Percentiles rank a stretch among this genome's conserved stretches.
Conservation (phyloP, 2,329 filamentous ascomycete genomes). For the Aspergillus sp. region DNA sequence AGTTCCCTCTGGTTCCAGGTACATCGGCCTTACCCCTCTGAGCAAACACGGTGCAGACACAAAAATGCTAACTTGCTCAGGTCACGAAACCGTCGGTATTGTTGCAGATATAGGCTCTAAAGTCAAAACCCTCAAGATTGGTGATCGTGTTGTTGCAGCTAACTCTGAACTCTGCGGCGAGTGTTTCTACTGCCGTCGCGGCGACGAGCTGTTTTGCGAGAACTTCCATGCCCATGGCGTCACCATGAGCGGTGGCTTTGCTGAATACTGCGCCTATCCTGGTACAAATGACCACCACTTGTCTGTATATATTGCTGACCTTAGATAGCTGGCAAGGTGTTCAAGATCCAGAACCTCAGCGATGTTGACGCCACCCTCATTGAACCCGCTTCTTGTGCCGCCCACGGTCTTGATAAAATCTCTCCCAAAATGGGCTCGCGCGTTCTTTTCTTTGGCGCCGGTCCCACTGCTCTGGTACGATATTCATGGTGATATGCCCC, state of each 20-base stretch:
- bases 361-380: constrained; percentile 70
- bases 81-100: constrained; percentile 68
- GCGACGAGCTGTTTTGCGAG: constrained; percentile 67
- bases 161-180: constrained; percentile 64
- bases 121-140: constrained; percentile 61
- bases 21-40: constrained; percentile 9
- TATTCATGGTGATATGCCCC: constrained; percentile 40
- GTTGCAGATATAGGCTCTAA: constrained; percentile 60
- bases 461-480: constrained; percentile 66
- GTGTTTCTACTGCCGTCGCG: constrained; percentile 72
- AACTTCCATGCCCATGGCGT: constrained; percentile 64
- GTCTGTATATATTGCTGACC: constrained; percentile 11
- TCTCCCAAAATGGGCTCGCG: constrained; percentile 63
- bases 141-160: constrained; percentile 62
- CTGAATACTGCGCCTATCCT: constrained; percentile 64
- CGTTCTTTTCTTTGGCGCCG: constrained; percentile 68
- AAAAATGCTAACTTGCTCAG: constrained; percentile 27
- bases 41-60: neutral
- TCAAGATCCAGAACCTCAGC: constrained; percentile 66
- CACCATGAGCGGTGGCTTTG: constrained; percentile 67
- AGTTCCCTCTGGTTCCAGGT: constrained; percentile 64
- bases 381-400: constrained; percentile 70
- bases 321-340: constrained; percentile 53
- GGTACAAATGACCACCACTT: constrained; percentile 20
- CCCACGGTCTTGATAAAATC: constrained; percentile 69